Percentiles rank a stretch among this genome's conserved stretches.
These are phyloP conservation scores for Saccharomyces hybrid DNA, from an alignment of 1,139 yeast genomes.

Conservation along the genomic window DNA sequence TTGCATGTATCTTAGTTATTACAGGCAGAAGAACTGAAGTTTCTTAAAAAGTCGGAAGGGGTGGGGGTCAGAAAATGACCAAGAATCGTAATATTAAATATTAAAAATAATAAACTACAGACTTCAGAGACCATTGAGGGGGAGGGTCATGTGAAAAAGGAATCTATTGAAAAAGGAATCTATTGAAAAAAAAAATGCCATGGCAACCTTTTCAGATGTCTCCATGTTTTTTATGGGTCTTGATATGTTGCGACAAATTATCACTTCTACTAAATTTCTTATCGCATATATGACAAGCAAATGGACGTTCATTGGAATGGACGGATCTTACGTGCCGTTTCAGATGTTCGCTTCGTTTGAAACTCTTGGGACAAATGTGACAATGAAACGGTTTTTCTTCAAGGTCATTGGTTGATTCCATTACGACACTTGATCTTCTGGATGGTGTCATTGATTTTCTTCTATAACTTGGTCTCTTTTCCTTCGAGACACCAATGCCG, in stretches of 20 bases:
- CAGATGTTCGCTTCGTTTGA: conserved; percentile 62
- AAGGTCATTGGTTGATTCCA: conserved; percentile 13
- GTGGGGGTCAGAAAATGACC: not conserved
- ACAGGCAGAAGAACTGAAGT: not conserved
- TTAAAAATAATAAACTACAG: not conserved
- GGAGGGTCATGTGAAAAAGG: no score
- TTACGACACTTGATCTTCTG: not conserved
- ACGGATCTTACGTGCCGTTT: conserved; percentile 70
- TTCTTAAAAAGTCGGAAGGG: not conserved
- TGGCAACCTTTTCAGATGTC: conserved; percentile 13
- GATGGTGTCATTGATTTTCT: not conserved
- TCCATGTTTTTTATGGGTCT: conserved; percentile 46
- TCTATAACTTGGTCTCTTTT: conserved; percentile 30
- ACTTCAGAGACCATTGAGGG: not conserved
- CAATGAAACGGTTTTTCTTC: conserved; percentile 36
- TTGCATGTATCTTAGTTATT: not conserved
- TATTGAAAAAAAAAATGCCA: not conserved
- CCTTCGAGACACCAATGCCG: not conserved
- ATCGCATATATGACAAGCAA: conserved; percentile 58
- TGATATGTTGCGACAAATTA: conserved; percentile 69
- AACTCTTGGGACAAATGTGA: conserved; percentile 35
- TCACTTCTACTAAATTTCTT: conserved; percentile 74
- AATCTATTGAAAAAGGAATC: not conserved
- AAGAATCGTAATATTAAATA: not conserved
- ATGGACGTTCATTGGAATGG: conserved; percentile 60